phyloP scores from a whole-genome alignment of 1,139 yeast genomes.

The Saccharomycopsis hybrid region DNA sequence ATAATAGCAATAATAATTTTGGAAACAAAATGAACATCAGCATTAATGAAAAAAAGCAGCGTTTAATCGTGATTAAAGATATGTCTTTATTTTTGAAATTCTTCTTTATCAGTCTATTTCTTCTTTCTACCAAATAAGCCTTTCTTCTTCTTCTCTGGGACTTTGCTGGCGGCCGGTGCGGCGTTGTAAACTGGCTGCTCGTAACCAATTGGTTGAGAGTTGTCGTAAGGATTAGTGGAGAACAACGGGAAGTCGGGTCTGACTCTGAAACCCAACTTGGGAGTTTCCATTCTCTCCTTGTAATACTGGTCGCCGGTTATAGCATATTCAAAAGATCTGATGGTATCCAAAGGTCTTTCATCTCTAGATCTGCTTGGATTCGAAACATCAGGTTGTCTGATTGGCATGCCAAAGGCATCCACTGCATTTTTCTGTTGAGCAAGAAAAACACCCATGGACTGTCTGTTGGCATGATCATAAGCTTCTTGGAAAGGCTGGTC shows the following conservation, averaged over 20 bases:
- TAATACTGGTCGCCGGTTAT: conserved; percentile 80
- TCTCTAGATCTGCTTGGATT: conserved; percentile 92
- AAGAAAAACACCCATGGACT: conserved; percentile 19
- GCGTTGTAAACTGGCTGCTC: conserved; percentile 15
- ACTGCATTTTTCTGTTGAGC: conserved; percentile 38
- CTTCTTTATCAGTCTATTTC: too few relatives aligned
- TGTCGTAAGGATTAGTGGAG: conserved; percentile 12
- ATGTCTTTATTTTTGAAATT: too few relatives aligned
- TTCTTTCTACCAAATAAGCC: conserved; percentile 75
- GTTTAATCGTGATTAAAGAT: too few relatives aligned
- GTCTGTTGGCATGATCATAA: conserved; percentile 9
- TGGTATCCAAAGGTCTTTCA: conserved; percentile 94
- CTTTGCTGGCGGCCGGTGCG: conserved; percentile 5
- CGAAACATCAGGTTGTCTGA: conserved; percentile 71
- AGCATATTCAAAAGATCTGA: conserved; percentile 85
- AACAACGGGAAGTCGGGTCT: conserved; percentile 21
- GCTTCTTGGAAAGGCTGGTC: conserved; percentile 93
- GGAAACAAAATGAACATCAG: too few relatives aligned
- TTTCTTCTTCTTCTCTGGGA: conserved; percentile 56
- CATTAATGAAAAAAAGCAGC: too few relatives aligned
- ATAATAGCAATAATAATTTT: too few relatives aligned
- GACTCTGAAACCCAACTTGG: conserved; percentile 20
- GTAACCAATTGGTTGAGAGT: conserved; percentile 31
- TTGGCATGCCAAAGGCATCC: conserved; percentile 81
- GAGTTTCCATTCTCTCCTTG: conserved; percentile 75